phyloP scores from a whole-genome alignment of 2,329 filamentous ascomycete species.

The Didymella lethalis region DNA sequence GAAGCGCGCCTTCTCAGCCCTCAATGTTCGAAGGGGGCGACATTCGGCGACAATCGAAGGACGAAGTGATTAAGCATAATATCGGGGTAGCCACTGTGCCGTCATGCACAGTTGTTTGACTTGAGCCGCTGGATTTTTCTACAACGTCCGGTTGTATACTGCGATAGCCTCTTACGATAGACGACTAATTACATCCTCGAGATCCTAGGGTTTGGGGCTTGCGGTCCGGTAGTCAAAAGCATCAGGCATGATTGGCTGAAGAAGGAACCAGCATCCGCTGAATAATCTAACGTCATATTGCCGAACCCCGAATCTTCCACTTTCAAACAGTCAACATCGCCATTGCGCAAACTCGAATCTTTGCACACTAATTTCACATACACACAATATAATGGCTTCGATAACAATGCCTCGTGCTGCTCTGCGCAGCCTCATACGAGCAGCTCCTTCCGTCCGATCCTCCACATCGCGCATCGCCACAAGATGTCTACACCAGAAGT shows the following conservation, averaged over 20 bases:
- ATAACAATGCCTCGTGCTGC: conserved; percentile 39
- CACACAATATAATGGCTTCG: conserved; percentile 37
- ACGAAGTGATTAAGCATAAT: not conserved
- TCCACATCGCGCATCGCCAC: conserved; percentile 39
- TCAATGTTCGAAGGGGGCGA: not conserved
- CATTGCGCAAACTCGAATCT: conserved; percentile 21
- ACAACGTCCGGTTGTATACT: not conserved
- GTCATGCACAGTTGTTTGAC: not conserved
- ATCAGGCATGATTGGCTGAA: not conserved
- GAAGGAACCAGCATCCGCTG: conserved; percentile 17
- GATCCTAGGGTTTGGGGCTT: too few species aligned
- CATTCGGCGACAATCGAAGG: not conserved
- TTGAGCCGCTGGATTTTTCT: not conserved
- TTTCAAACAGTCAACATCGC: conserved; percentile 17
- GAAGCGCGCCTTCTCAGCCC: not conserved
- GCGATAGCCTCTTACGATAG: not conserved
- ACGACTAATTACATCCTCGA: not conserved
- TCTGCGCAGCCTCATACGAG: conserved; percentile 40
- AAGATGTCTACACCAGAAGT: conserved; percentile 48
- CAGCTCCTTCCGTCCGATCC: conserved; percentile 33
- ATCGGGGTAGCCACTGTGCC: not conserved
- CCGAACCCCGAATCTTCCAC: conserved; percentile 19
- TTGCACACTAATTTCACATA: not conserved
- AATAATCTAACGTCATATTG: conserved; percentile 40
- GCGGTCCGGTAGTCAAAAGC: conserved; percentile 1